These are phyloP conservation scores for Linnemannia schmuckeri DNA, from an alignment of 192 early-diverging fungal species.

Conservation along the genomic window DNA sequence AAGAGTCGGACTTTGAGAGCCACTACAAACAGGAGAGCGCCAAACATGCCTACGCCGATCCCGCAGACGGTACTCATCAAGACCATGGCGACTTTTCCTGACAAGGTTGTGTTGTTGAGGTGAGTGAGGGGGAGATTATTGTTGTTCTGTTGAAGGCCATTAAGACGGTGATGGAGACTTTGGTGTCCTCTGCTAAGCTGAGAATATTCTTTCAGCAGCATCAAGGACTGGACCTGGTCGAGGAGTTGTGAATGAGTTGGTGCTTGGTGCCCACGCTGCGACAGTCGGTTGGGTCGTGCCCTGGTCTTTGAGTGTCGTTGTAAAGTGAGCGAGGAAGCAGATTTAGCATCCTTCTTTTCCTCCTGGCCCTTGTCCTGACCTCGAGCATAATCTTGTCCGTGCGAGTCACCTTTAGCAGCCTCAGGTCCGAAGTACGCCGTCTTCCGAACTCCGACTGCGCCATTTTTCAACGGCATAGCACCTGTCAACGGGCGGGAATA, in stretches of 20 bases:
- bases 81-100: constrained; percentile 40
- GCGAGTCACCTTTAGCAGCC: neutral
- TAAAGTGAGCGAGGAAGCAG: neutral
- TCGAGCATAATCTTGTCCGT: neutral
- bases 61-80: constrained; percentile 43
- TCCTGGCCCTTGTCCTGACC: neutral
- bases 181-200: neutral
- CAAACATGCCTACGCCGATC: constrained; percentile 39
- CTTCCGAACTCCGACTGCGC: neutral
- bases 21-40: constrained; percentile 41
- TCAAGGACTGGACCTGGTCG: constrained; percentile 11
- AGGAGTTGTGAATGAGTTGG: constrained; percentile 10
- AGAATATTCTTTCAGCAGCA: constrained; percentile 12
- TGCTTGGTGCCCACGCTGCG: neutral
- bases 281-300: constrained; percentile 10
- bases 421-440: neutral
- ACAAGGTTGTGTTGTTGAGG: neutral
- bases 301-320: constrained; percentile 10
- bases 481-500: neutral
- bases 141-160: neutral
- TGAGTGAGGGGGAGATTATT: neutral
- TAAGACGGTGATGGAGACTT: neutral
- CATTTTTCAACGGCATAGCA: neutral
- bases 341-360: neutral
- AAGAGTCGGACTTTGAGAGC: constrained; percentile 48